Evolutionary conservation across 495 filamentous ascomycete genomes (phyloP), one percentile per base, ranked within the genome.

Genomic region (Bathelium albidoporum): DNA sequence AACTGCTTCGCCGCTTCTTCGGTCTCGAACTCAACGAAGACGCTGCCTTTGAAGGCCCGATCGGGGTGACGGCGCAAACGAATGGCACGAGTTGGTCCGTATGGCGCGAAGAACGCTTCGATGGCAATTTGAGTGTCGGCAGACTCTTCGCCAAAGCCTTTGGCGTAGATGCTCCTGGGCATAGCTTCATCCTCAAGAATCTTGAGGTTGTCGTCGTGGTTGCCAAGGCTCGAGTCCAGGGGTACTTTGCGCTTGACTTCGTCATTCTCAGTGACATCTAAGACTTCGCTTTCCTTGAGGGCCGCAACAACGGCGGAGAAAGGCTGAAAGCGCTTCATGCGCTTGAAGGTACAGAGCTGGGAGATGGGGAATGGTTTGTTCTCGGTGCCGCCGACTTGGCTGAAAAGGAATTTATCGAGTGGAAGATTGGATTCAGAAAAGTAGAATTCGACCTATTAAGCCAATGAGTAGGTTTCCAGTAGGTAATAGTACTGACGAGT

Each of bases 381-480:
- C 65, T 83, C 76, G 61, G 79, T 79, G 61, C 91, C 93, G 31
- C 85, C 87, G 29, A 89, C 87, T 70, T 85, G 77, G 63, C 81
- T 75, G 77, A 91, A 87, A 41, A 99, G 81, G 77, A 90, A 93
- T 71, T 90, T 88, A 76, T 99, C 94, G 67, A 81, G 82, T 49
- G 87, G 87, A 0, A 97, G 83, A 72, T 99, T 99, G 67, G 87
- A 88, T 73, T 96, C 90, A 64, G 88, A 88, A 75, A 99, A 96
- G 78, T 97, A 99, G 73, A 97, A 99, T 71, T 99, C 93, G 62
- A 96, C 91, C 90, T 96, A 69, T 18, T 36, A n/a, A n/a, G 59
- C 24, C 28, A 60, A 32, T 70, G 63, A 68, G 55, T 10, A 36
- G 4, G 61, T 41, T 18, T 11, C 41, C 41, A 63, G 53, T 52